A percentile compares a stretch with the other conserved stretches of the same genome.
phyloP scores from a whole-genome alignment of 2,329 filamentous ascomycete genomes.

The Mycocentrospora acerina region DNA sequence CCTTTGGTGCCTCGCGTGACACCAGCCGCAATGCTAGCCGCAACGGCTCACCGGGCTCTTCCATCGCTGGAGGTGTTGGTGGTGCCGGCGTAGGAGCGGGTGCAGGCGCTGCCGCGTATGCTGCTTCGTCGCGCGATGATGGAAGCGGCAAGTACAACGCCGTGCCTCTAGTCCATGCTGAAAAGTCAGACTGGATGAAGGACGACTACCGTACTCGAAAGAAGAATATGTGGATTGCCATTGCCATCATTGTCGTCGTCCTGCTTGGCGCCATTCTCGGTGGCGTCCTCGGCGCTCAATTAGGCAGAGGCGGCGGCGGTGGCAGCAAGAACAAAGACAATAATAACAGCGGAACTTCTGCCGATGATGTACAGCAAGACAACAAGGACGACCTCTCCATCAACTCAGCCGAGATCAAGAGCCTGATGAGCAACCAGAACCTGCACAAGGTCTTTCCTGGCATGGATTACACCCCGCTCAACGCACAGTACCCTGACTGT shows the following conservation, averaged over 20 bases:
- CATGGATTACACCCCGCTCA: constrained; percentile 92
- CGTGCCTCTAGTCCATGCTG: constrained; percentile 48
- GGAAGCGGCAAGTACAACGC: constrained; percentile 59
- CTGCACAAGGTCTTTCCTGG: constrained; percentile 94
- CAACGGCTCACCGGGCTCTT: constrained; percentile 44
- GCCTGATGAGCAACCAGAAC: constrained; percentile 74
- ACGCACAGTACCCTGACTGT: constrained; percentile 87
- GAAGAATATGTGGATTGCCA: constrained; percentile 69
- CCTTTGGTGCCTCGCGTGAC: constrained; percentile 49
- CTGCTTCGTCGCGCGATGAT: constrained; percentile 26
- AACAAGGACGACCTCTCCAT: constrained; percentile 71
- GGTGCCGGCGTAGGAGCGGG: constrained; percentile 47
- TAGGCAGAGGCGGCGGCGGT: constrained; percentile 51
- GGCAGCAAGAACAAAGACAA: constrained; percentile 24
- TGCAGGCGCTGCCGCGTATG: constrained; percentile 42
- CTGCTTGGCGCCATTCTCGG: constrained; percentile 71
- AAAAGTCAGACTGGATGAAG: constrained; percentile 68
- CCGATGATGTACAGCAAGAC: constrained; percentile 58
- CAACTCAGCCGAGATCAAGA: constrained; percentile 77
- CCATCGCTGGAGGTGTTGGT: constrained; percentile 36
- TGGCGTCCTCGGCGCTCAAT: constrained; percentile 71
- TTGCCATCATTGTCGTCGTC: constrained; percentile 63
- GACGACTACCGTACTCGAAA: constrained; percentile 58
- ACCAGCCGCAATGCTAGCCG: constrained; percentile 45
- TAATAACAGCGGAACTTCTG: constrained; percentile 20